phyloP scores from a whole-genome alignment of 768 basidiomycete genomes.

The Amanita exitialis region DNA sequence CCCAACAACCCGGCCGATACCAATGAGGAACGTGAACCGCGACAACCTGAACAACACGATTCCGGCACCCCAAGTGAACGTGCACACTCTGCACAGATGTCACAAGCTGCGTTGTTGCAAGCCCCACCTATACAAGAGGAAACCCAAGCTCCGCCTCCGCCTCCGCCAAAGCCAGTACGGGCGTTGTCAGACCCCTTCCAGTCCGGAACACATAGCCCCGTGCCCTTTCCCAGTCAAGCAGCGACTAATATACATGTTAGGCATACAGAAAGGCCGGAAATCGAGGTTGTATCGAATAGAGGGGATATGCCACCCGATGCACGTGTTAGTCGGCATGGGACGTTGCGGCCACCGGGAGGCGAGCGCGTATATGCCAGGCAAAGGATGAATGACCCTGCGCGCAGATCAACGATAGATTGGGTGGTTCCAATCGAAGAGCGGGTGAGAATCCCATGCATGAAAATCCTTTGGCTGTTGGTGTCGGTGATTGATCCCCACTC shows the following conservation, averaged over 20 bases:
- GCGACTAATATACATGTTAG: background rate
- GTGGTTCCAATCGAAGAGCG: slow-evolving; percentile 24
- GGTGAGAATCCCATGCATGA: background rate
- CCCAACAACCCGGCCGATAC: background rate
- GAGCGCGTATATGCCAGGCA: slow-evolving; percentile 3
- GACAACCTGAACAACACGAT: background rate
- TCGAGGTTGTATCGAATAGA: background rate
- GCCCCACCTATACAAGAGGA: background rate
- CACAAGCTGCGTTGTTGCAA: background rate
- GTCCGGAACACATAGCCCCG: background rate
- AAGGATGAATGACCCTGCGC: slow-evolving; percentile 13
- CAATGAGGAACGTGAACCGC: background rate
- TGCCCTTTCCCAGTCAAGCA: background rate
- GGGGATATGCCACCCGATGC: background rate
- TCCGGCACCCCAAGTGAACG: background rate
- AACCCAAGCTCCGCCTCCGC: background rate
- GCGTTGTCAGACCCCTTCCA: background rate
- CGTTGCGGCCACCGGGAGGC: background rate
- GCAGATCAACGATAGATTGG: slow-evolving; percentile 27
- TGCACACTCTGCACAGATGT: background rate
- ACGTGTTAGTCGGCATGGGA: background rate
- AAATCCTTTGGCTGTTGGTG: slow-evolving; percentile 15
- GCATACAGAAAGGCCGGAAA: background rate
- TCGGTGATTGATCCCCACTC: background rate
- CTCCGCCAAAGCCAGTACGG: background rate